Conservation (phyloP, 805 yeast genomes). For the Candida jianshihensis region DNA sequence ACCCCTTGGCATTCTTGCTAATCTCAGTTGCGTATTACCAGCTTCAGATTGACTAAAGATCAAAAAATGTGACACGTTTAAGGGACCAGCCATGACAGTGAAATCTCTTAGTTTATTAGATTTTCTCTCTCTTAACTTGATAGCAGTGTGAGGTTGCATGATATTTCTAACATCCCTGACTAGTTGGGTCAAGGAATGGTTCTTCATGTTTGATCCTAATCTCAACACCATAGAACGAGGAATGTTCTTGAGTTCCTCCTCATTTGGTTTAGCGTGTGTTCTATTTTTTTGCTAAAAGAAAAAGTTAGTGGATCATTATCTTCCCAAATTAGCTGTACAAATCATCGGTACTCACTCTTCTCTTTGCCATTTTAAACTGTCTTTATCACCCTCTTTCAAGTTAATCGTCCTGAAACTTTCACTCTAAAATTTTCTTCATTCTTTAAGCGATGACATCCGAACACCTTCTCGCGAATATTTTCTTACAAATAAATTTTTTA, state of each 20-base stretch:
- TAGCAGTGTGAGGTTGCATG: constrained; percentile 97
- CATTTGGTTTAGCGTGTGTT: constrained; percentile 66
- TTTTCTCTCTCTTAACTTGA: constrained; percentile 78
- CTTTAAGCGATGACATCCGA: constrained; percentile 21
- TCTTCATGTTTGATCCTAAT: constrained; percentile 68
- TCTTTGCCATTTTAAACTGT: constrained; percentile 37
- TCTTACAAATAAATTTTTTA: constrained; percentile 4
- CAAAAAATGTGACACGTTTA: constrained; percentile 85
- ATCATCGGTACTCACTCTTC: constrained; percentile 33
- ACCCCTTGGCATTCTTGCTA: constrained; percentile 88
- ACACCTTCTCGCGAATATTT: constrained; percentile 11
- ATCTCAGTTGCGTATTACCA: constrained; percentile 76
- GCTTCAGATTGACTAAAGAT: constrained; percentile 77
- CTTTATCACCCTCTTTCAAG: background rate
- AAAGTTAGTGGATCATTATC: constrained; percentile 9
- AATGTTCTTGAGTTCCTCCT: constrained; percentile 62
- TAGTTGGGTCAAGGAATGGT: constrained; percentile 76
- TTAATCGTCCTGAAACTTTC: background rate
- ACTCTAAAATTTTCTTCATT: constrained; percentile 7
- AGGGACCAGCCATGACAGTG: constrained; percentile 97
- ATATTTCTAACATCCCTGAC: constrained; percentile 82
- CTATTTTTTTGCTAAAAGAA: constrained; percentile 57
- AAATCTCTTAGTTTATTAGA: constrained; percentile 85
- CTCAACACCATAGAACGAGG: constrained; percentile 94
- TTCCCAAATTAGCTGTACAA: background rate